These are phyloP conservation scores for Cucumis cinereus DNA, from an alignment of 306 rosid species.

Conservation along the genomic window DNA sequence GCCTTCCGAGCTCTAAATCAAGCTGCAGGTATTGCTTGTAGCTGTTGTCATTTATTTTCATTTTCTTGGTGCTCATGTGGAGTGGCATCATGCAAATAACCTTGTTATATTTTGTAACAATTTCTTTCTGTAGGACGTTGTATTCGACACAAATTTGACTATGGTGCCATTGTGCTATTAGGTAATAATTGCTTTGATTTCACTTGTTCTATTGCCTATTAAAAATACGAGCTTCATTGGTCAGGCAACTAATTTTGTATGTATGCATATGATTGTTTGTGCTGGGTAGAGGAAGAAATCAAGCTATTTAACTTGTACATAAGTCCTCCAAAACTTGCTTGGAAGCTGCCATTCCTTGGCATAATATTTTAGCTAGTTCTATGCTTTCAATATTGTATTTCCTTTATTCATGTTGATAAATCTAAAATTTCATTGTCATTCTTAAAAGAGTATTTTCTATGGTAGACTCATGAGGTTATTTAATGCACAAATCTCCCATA, in stretches of 20 bases:
- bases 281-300: neutral
- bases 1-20: constrained; percentile 94
- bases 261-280: neutral
- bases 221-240: neutral
- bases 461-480: neutral
- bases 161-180: constrained; percentile 80
- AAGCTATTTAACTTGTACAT: neutral
- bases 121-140: constrained; percentile 59
- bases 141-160: constrained; percentile 79
- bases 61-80: neutral
- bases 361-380: neutral
- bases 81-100: neutral
- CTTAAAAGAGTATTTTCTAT: neutral
- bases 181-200: constrained; percentile 40
- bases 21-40: constrained; percentile 62
- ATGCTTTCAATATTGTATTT: neutral
- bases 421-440: neutral
- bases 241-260: neutral
- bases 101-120: neutral
- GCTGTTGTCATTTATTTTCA: neutral
- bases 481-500: neutral
- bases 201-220: neutral
- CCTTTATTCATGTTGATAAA: neutral
- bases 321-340: neutral
- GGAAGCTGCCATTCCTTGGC: neutral